Conservation (phyloP, 257 asterid species). For the Nyctanthes arbortristis region DNA sequence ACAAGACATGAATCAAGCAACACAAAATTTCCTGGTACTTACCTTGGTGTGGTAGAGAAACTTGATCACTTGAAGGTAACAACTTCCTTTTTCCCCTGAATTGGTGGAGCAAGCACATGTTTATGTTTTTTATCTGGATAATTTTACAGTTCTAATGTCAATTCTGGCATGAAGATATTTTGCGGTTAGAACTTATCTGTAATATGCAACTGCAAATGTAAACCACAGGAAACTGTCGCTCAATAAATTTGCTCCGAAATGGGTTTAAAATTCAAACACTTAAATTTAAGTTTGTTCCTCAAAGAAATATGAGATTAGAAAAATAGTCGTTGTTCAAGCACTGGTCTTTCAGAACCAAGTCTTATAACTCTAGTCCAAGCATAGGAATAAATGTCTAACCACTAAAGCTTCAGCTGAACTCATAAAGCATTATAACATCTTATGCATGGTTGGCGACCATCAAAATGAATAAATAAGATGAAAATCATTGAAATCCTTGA, state of each 20-base stretch:
- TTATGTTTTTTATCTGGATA: background rate
- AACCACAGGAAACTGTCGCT: background rate
- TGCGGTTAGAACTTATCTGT: background rate
- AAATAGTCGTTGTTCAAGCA: background rate
- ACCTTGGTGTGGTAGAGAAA: slow-evolving; percentile 82
- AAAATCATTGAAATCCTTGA: background rate
- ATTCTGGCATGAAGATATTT: background rate
- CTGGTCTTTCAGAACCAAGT: background rate
- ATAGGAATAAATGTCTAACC: background rate
- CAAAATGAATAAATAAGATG: background rate
- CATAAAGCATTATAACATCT: background rate
- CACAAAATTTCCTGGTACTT: slow-evolving; percentile 81
- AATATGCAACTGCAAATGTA: background rate
- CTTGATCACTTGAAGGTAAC: slow-evolving; percentile 90
- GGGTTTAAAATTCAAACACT: background rate
- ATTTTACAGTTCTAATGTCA: slow-evolving; percentile 10
- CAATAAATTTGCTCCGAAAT: background rate
- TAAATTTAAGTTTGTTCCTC: background rate
- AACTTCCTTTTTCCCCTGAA: slow-evolving; percentile 19
- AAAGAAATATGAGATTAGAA: background rate
- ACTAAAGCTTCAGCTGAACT: background rate
- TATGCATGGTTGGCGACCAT: background rate
- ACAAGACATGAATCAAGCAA: slow-evolving; percentile 88
- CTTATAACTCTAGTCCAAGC: background rate
- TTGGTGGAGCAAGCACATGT: slow-evolving; percentile 12